phyloP scores from a whole-genome alignment of 768 basidiomycete species.

The Boletellus emodensis region DNA sequence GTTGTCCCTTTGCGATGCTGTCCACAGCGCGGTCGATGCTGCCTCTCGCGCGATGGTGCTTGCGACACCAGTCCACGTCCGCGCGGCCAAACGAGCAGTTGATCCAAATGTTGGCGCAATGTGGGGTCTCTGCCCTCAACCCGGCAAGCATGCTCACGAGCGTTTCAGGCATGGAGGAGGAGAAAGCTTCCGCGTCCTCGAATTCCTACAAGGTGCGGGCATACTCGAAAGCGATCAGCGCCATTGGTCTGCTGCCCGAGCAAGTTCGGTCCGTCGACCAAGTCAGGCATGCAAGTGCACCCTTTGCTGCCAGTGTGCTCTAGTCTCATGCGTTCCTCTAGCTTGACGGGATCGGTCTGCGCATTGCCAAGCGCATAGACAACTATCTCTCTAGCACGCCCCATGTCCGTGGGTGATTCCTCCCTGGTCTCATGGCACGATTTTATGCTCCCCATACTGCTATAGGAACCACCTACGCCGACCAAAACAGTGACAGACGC shows the following conservation, averaged over 20 bases:
- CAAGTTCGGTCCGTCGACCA: conserved; percentile 45
- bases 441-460: not conserved
- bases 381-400: conserved; percentile 33
- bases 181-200: conserved; percentile 31
- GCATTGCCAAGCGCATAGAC: conserved; percentile 46
- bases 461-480: conserved; percentile 16
- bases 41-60: conserved; percentile 4
- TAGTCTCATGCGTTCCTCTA: conserved; percentile 14
- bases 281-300: conserved; percentile 26
- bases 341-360: conserved; percentile 34
- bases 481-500: conserved; percentile 1
- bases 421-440: not conserved
- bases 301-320: not conserved
- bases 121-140: conserved; percentile 28
- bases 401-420: conserved; percentile 34
- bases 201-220: conserved; percentile 51
- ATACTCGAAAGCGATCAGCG: conserved; percentile 45
- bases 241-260: conserved; percentile 36
- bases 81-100: conserved; percentile 35
- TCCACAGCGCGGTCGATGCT: conserved; percentile 4
- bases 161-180: conserved; percentile 38
- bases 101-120: conserved; percentile 38
- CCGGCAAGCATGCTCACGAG: not conserved
- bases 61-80: conserved; percentile 17
- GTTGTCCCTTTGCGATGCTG: conserved; percentile 14